A percentile compares a stretch with the other conserved stretches of the same genome.
phyloP scores from a whole-genome alignment of 169 alveolate species.

The Plasmodium gonderi region DNA sequence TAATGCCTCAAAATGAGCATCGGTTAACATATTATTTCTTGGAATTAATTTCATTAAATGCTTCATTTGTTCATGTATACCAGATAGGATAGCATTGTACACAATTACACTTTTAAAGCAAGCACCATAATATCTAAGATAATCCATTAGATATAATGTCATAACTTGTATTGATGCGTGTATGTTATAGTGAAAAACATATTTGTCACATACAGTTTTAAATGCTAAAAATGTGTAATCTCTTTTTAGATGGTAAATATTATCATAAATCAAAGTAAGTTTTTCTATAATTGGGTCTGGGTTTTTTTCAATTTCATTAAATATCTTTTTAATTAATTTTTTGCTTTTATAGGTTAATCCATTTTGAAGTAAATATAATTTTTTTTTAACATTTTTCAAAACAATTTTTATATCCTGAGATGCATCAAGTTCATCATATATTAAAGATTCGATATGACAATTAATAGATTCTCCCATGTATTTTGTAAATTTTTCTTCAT shows the following conservation, averaged over 20 bases:
- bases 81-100: conserved; percentile 10
- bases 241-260: background rate
- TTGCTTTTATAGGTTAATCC: conserved; percentile 35
- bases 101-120: conserved; percentile 34
- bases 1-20: conserved; percentile 12
- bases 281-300: background rate
- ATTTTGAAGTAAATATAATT: conserved; percentile 20
- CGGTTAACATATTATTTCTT: background rate
- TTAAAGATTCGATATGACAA: conserved; percentile 46
- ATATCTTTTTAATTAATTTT: background rate
- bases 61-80: conserved; percentile 19
- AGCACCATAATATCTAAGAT: conserved; percentile 6
- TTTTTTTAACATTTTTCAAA: background rate
- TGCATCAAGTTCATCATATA: conserved; percentile 4
- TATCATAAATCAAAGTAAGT: background rate
- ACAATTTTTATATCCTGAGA: conserved; percentile 13
- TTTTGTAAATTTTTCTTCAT: conserved; percentile 17
- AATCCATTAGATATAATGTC: background rate
- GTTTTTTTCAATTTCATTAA: conserved; percentile 4
- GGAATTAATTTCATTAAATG: conserved; percentile 22
- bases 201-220: background rate
- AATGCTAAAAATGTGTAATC: background rate
- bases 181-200: background rate
- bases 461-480: conserved; percentile 31
- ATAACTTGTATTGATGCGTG: background rate